Conservation (phyloP, 129 eudicot species). For the Pittosporum tobira region DNA sequence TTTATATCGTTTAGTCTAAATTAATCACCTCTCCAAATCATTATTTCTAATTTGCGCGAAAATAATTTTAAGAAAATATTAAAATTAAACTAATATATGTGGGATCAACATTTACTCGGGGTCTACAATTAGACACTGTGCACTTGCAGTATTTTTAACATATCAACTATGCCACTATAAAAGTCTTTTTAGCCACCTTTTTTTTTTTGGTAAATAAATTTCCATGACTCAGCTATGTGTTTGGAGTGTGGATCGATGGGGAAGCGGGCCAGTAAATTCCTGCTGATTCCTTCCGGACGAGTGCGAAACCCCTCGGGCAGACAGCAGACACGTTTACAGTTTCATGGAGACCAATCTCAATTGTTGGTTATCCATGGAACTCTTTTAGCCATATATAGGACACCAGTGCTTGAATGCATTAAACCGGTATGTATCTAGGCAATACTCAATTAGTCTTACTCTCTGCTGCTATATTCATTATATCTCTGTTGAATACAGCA, state of each 20-base stretch:
- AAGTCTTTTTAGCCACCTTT: too few relatives aligned
- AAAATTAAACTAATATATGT: too few relatives aligned
- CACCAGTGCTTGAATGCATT: slow-evolving; percentile 23
- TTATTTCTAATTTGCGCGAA: too few relatives aligned
- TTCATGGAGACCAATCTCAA: slow-evolving; percentile 27
- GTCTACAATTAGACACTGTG: too few relatives aligned
- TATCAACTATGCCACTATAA: too few relatives aligned
- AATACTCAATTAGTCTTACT: not conserved
- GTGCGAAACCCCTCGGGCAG: slow-evolving; percentile 8
- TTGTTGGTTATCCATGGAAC: slow-evolving; percentile 37
- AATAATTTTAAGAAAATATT: too few relatives aligned
- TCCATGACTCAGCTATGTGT: slow-evolving; percentile 37
- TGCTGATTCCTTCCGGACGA: slow-evolving; percentile 27
- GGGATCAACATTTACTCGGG: too few relatives aligned
- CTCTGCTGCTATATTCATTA: not conserved
- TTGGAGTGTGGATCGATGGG: slow-evolving; percentile 31
- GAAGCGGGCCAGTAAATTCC: slow-evolving; percentile 17
- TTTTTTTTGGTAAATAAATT: too few relatives aligned
- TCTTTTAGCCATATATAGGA: slow-evolving; percentile 32
- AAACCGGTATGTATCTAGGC: slow-evolving; percentile 27
- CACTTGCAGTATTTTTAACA: too few relatives aligned
- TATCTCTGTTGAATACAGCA: not conserved
- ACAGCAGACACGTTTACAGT: slow-evolving; percentile 37
- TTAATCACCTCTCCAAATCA: too few relatives aligned
- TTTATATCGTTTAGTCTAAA: too few relatives aligned